These are phyloP conservation scores for Suillus spraguei DNA, from an alignment of 768 basidiomycete species.

Conservation along the genomic window DNA sequence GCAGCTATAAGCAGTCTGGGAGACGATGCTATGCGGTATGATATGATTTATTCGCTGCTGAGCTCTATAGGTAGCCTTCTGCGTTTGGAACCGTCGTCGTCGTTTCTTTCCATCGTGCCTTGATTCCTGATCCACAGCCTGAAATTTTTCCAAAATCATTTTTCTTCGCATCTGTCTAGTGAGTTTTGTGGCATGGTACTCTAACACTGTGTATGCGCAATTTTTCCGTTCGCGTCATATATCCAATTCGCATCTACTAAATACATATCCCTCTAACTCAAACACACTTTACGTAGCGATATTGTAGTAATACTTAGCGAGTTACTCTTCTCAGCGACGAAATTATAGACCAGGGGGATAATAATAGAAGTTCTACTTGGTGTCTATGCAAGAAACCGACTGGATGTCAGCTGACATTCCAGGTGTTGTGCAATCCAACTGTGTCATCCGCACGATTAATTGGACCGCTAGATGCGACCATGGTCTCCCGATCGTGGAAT, in stretches of 20 bases:
- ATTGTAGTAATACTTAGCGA: background rate
- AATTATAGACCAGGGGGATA: slow-evolving; percentile 4
- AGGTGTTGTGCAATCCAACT: slow-evolving; percentile 79
- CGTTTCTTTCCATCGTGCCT: slow-evolving; percentile 25
- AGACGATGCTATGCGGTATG: slow-evolving; percentile 51
- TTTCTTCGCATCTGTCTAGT: background rate
- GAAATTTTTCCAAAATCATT: background rate
- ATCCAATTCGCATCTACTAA: slow-evolving; percentile 9
- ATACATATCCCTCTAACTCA: background rate
- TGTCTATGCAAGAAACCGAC: background rate
- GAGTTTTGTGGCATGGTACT: background rate
- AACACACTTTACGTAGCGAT: background rate
- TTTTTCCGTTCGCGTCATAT: background rate
- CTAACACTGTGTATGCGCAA: background rate
- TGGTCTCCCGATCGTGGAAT: slow-evolving; percentile 23
- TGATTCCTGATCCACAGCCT: slow-evolving; percentile 16
- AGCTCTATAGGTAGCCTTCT: slow-evolving; percentile 69
- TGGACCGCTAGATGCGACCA: slow-evolving; percentile 41
- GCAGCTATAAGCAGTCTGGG: slow-evolving; percentile 68
- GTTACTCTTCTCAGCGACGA: background rate
- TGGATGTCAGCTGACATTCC: slow-evolving; percentile 42
- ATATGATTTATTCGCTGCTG: slow-evolving; percentile 71
- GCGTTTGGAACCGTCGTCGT: slow-evolving; percentile 64
- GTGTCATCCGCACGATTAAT: slow-evolving; percentile 72
- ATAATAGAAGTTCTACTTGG: background rate